These are phyloP conservation scores for Entonaema liquescens DNA, from an alignment of 495 filamentous ascomycete genomes.

Conservation along the genomic window DNA sequence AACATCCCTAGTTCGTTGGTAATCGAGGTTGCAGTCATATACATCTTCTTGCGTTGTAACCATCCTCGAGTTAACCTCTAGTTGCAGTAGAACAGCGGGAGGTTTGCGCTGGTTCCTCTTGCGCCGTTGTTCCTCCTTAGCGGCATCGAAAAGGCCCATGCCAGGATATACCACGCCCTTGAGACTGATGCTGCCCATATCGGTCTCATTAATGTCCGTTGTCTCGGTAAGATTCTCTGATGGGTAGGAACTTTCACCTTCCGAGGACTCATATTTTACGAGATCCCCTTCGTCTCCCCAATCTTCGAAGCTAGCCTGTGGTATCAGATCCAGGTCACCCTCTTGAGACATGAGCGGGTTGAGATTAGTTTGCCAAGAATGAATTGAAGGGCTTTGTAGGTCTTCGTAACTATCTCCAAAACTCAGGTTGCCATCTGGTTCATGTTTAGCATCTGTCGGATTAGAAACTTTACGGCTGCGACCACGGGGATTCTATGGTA, in stretches of 20 bases:
- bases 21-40: constrained; percentile 64
- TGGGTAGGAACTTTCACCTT: constrained; percentile 44
- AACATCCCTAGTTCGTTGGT: constrained; percentile 62
- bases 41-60: constrained; percentile 79
- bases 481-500: constrained; percentile 9
- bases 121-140: constrained; percentile 76
- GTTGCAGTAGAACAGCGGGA: constrained; percentile 69
- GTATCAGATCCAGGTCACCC: constrained; percentile 6
- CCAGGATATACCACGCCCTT: constrained; percentile 84
- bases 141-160: constrained; percentile 90
- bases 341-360: constrained; percentile 20
- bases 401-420: constrained; percentile 31
- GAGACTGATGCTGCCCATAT: constrained; percentile 58
- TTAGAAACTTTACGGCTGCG: background rate
- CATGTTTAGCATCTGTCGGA: constrained; percentile 42
- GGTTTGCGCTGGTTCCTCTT: constrained; percentile 91
- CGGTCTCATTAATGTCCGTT: constrained; percentile 43
- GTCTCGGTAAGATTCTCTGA: constrained; percentile 45
- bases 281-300: constrained; percentile 24
- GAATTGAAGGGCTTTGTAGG: constrained; percentile 22
- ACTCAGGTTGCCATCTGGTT: constrained; percentile 40
- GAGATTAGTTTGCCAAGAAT: constrained; percentile 32
- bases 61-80: constrained; percentile 70
- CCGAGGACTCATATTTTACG: constrained; percentile 44
- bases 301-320: constrained; percentile 13